Evolutionary conservation across 805 yeast genomes (phyloP), one percentile per base, ranked within the genome.

Genomic region (Metschnikowia kunwiensis): DNA sequence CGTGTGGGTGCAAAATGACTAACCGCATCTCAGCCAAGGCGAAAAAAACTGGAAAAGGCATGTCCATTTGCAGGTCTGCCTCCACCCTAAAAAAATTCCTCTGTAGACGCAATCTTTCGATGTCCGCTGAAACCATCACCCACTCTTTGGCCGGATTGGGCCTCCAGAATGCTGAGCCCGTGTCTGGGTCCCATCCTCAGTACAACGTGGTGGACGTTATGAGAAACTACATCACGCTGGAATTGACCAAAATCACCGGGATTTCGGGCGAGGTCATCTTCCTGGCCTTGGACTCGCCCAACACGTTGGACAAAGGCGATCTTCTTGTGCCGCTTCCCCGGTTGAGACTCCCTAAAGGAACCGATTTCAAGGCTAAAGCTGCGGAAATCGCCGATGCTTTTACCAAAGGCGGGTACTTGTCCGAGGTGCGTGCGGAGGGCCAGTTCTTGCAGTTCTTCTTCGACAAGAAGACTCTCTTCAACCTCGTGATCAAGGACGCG

Each of bases 291-390:
- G 97, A 93, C 63, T 77, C 91, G 72, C 87, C 96, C 15, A 72
- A 75, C 47, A 81, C 88, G 26, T 65, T 84, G 49, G 96, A 88
- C 42, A 82, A 91, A 55, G 98, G 97, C 57, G 98, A 93, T 61
- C 73, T 93, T 53, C 74, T 91, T 44, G 78, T 91, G 37, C 97
- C 98, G 27, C 73, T 93, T 27, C 98, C 97, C 51, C 80, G 97
- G 60, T 69, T 83, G 53, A 57, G 71, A 53, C 77, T 95, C 53
- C 47, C 53, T 8, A 74, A 91, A 60, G 84, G 87, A 50, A 79
- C 85, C 47, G 91, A 91, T 46, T 74, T 78, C 23, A 82, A 87
- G 55, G 86, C 91, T 43, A 84, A 81, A 58, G 72, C 72, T 12
- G 47, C 45, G 19, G 85, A 88, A 54, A 82, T 96, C 84, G 84